Evolutionary conservation across 1,284 basidiomycete species (phyloP), one percentile per base, ranked within the genome.

Genomic region (Farysia itapuensis): DNA sequence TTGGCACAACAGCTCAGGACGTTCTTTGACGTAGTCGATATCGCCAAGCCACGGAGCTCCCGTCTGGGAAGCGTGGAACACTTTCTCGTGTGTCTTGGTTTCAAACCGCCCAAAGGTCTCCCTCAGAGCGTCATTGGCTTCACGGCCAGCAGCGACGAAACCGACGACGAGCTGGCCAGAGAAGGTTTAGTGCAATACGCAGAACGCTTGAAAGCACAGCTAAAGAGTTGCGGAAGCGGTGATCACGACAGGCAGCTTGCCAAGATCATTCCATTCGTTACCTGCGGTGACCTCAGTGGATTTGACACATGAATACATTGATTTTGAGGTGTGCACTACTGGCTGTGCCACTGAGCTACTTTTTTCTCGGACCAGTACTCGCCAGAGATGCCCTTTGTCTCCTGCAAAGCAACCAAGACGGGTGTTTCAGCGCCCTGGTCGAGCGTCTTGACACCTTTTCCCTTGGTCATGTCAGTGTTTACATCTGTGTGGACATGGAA

Each of bases 61-160:
- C 38, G 56, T 20, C 14, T 45, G 12, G 51, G 39, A 22, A 58
- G 43, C 21, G 50, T 74, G 78, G 82, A 83, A 75, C 81, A 81
- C 2, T 83, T 83, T 67, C 74, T 83, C 20, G 79, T 82, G 15
- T 81, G 81, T 61, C 74, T 79, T 9, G 80, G 80, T 42, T 82
- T 81, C 66, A 23, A 24, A 11, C 59, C 59, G 7, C 59, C 59
- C 4, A 29, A 43, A 22, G n/a, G 34, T 7, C 25, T 28, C n/a
- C 57, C 57, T 11, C 31, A 31, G 11, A 48, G 45, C 4, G 39
- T 52, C 15, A 43, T 52, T 3, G 56, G 25, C 25, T 9, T n/a
- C 25, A 9, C 25, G 25, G 25, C 25, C 9, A n/a, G 9, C 9
- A n/a, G n/a, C n/a, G 9, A 28, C 25, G 25, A 21, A 1, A 25